Conservation (phyloP, 2,329 filamentous ascomycete species). For the Aspergillus chevalieri region DNA sequence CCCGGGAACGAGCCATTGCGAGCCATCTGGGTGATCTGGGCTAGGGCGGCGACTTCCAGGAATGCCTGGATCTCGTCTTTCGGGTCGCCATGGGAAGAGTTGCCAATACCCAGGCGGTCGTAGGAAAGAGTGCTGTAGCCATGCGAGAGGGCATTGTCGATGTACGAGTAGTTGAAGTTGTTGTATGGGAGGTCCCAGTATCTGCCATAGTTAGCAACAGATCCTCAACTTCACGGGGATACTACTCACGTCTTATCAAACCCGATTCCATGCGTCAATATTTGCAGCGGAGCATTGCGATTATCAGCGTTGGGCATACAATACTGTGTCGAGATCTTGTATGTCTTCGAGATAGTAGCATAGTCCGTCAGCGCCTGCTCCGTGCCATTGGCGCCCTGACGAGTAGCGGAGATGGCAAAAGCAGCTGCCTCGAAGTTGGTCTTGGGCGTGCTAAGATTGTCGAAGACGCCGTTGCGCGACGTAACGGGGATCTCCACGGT, state of each 20-base stretch:
- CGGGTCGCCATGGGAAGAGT: conserved; percentile 33
- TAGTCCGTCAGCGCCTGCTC: conserved; percentile 12
- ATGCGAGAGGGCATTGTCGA: conserved; percentile 28
- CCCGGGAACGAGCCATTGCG: conserved; percentile 29
- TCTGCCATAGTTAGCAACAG: conserved; percentile 6
- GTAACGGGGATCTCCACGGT: conserved; percentile 3
- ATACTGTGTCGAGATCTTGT: conserved; percentile 2
- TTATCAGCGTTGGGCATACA: neutral
- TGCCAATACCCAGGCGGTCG: conserved; percentile 34
- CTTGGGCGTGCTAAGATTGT: conserved; percentile 9
- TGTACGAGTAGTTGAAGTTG: conserved; percentile 31
- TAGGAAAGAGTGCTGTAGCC: conserved; percentile 38
- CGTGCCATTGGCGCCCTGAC: conserved; percentile 10
- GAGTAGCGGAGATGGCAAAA: conserved; percentile 7
- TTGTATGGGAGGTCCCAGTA: conserved; percentile 31
- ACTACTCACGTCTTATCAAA: conserved; percentile 23
- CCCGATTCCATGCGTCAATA: conserved; percentile 34
- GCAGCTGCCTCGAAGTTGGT: conserved; percentile 12
- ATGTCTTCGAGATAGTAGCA: conserved; percentile 9
- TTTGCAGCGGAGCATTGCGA: conserved; percentile 20
- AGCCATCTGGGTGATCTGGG: conserved; percentile 30
- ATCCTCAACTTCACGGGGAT: neutral
- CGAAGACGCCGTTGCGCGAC: conserved; percentile 5
- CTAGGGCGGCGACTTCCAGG: conserved; percentile 36
- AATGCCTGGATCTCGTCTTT: conserved; percentile 35